phyloP scores from a whole-genome alignment of 495 filamentous ascomycete species.

The Aspergillus nidulans region DNA sequence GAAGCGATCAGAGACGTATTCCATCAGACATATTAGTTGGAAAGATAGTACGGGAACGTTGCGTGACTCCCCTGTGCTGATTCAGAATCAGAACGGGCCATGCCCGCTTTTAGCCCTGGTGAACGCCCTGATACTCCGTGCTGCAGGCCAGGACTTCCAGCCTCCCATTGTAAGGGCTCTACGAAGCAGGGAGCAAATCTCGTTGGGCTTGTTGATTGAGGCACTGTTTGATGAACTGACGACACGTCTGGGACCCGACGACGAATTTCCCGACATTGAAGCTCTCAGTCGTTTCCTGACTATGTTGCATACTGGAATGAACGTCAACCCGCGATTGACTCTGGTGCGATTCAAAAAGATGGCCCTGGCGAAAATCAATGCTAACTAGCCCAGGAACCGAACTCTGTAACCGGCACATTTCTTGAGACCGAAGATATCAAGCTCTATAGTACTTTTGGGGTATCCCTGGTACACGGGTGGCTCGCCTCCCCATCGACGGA shows the following conservation, averaged over 20 bases:
- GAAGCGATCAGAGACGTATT: conserved; percentile 60
- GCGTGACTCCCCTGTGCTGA: conserved; percentile 69
- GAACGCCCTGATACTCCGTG: conserved; percentile 82
- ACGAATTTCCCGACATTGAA: conserved; percentile 74
- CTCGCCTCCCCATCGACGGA: conserved; percentile 60
- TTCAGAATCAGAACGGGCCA: conserved; percentile 91
- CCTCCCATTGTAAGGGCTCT: conserved; percentile 75
- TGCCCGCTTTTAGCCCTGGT: conserved; percentile 92
- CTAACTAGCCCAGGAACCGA: conserved; percentile 30
- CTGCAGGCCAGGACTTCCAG: conserved; percentile 58
- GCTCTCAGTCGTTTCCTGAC: conserved; percentile 84
- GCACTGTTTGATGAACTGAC: conserved; percentile 89
- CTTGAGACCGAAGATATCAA: conserved; percentile 77
- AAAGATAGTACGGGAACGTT: conserved; percentile 37
- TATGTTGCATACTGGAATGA: conserved; percentile 93
- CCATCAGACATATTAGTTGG: conserved; percentile 68
- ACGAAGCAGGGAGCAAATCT: conserved; percentile 78
- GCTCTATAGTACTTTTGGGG: conserved; percentile 78
- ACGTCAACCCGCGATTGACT: conserved; percentile 88
- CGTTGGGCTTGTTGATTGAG: conserved; percentile 76
- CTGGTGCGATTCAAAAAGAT: conserved; percentile 33
- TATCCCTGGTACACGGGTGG: conserved; percentile 95
- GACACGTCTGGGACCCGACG: conserved; percentile 50
- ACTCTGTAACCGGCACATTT: conserved; percentile 63
- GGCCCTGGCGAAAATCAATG: conserved; percentile 26